These are phyloP conservation scores for Metschnikowia orientalis DNA, from an alignment of 805 yeast genomes.

Conservation along the genomic window DNA sequence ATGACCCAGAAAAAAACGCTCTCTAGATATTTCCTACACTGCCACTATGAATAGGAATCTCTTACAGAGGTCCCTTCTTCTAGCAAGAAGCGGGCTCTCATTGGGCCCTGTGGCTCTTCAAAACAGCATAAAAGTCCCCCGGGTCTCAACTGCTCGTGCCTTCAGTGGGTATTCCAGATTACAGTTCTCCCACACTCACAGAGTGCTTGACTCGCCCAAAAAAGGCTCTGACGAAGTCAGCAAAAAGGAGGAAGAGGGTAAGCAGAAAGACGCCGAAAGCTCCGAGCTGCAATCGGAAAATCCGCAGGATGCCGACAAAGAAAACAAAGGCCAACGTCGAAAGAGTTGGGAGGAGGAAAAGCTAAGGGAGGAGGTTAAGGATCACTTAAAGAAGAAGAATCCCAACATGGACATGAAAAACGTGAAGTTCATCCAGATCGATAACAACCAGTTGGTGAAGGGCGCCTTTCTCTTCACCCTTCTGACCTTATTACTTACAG, in stretches of 20 bases:
- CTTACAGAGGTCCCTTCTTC: too few relatives aligned
- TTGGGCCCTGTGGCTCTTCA: too few relatives aligned
- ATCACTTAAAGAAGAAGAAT: conserved; percentile 26
- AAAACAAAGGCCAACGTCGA: conserved; percentile 1
- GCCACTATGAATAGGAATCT: too few relatives aligned
- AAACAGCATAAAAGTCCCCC: too few relatives aligned
- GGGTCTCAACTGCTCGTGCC: too few relatives aligned
- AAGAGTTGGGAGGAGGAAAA: conserved; percentile 28
- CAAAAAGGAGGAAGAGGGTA: conserved; percentile 9
- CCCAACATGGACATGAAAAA: conserved; percentile 27
- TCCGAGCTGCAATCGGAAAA: conserved; percentile 2
- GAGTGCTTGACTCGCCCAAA: conserved; percentile 4
- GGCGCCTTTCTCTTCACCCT: conserved; percentile 15
- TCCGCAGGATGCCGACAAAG: conserved; percentile 1
- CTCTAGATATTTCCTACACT: too few relatives aligned
- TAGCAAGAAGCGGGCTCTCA: too few relatives aligned
- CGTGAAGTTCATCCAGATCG: conserved; percentile 27
- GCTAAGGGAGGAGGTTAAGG: conserved; percentile 32
- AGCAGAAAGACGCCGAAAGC: conserved; percentile 4
- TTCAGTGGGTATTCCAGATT: conserved; percentile 1
- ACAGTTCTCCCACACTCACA: conserved; percentile 2
- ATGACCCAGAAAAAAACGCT: conserved; percentile 4
- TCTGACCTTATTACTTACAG: conserved; percentile 16
- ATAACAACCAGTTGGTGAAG: conserved; percentile 11
- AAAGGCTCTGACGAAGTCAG: conserved; percentile 7